Conservation (phyloP, 371 early-diverging fungal genomes). For the Haplosporangium sp. region DNA sequence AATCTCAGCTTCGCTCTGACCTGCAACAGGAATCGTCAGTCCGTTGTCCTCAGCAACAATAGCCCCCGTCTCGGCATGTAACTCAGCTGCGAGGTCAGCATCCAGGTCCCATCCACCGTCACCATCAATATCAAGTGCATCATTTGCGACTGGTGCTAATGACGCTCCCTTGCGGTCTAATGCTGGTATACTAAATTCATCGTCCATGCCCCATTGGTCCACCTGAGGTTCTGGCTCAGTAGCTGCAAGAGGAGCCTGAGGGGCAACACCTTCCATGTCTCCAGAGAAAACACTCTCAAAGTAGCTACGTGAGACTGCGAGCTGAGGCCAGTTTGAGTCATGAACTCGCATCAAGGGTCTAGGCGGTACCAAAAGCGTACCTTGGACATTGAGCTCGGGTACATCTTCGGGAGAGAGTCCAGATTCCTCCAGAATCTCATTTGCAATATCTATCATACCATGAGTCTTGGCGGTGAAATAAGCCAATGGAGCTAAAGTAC, state of each 20-base stretch:
- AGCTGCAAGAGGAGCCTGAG: slow-evolving; percentile 50
- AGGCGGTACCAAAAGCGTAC: slow-evolving; percentile 70
- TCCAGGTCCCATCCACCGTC: slow-evolving; percentile 68
- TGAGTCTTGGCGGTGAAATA: slow-evolving; percentile 92
- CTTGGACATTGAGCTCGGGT: slow-evolving; percentile 58
- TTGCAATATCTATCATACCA: slow-evolving; percentile 87
- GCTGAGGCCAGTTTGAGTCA: slow-evolving; percentile 91
- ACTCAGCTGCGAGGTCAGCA: slow-evolving; percentile 73
- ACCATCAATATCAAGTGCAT: slow-evolving; percentile 60
- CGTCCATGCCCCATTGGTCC: slow-evolving; percentile 81
- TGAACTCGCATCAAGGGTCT: slow-evolving; percentile 73
- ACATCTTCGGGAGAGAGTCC: slow-evolving; percentile 76
- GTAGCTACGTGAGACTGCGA: slow-evolving; percentile 78
- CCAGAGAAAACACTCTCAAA: slow-evolving; percentile 72
- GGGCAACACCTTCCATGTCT: slow-evolving; percentile 54
- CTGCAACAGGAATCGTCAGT: slow-evolving; percentile 78
- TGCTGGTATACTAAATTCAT: slow-evolving; percentile 61
- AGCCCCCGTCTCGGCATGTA: slow-evolving; percentile 71
- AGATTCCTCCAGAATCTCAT: slow-evolving; percentile 78
- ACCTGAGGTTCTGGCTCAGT: slow-evolving; percentile 62
- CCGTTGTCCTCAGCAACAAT: slow-evolving; percentile 74
- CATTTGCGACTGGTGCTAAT: slow-evolving; percentile 23
- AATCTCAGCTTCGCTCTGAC: slow-evolving; percentile 71
- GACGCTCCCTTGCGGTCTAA: slow-evolving; percentile 34
- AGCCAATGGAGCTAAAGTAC: slow-evolving; percentile 81